phyloP scores from a whole-genome alignment of 2,329 filamentous ascomycete species.

The Scedosporium dehoogii region DNA sequence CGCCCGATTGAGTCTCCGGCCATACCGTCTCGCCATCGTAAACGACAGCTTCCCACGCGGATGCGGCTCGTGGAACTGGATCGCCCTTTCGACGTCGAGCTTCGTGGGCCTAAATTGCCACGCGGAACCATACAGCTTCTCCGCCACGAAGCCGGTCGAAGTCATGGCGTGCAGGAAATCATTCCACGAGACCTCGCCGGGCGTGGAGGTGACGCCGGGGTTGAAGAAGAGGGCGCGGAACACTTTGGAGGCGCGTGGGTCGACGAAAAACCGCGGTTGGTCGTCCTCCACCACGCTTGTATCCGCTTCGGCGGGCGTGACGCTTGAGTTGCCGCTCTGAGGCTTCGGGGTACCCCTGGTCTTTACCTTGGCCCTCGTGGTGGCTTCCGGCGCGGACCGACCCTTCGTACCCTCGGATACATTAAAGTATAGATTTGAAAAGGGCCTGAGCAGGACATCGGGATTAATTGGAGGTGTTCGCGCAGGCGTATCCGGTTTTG shows the following conservation, averaged over 20 bases:
- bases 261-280: conserved; percentile 15
- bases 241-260: conserved; percentile 22
- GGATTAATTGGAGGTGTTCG: not conserved
- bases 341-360: conserved; percentile 3
- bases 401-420: not conserved
- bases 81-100: conserved; percentile 33
- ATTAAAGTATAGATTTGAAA: not conserved
- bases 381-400: not conserved
- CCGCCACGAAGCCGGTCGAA: conserved; percentile 35
- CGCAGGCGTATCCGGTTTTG: conserved; percentile 1
- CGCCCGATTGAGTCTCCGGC: conserved; percentile 34
- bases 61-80: conserved; percentile 54
- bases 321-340: not conserved
- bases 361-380: conserved; percentile 14
- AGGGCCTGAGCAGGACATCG: not conserved
- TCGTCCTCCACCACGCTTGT: not conserved
- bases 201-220: conserved; percentile 21
- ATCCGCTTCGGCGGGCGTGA: not conserved
- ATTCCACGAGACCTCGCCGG: conserved; percentile 40
- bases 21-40: conserved; percentile 31
- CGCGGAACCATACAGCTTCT: conserved; percentile 50
- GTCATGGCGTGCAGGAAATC: conserved; percentile 45
- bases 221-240: conserved; percentile 32
- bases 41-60: conserved; percentile 41
- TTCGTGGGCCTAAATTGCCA: conserved; percentile 45